Base-by-base conservation (phyloP, 2,329 filamentous ascomycete species). In the Diaporthe citriasiana region DNA sequence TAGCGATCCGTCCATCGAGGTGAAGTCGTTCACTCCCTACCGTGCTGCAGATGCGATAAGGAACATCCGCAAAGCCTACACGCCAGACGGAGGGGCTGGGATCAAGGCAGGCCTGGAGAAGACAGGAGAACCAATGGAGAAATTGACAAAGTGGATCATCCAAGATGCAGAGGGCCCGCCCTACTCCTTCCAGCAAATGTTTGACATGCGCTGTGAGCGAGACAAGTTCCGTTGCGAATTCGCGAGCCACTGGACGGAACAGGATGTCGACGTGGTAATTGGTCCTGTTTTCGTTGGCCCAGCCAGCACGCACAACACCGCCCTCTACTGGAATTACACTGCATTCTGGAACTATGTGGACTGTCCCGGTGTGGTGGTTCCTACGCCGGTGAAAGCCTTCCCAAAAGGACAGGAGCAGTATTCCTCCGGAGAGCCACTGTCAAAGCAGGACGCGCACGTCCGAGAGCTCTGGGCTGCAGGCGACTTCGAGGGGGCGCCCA, bases 51-150 rank as follows among this genome's bases (percentile, higher is more conserved):
- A 84, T 25, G 81, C 80, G 0, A 81, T 78, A 75, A 45, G 53
- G 0, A 80, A 77, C 77, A 83, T 86, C 76, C 76, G 81, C 63
- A 76, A 75, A 4, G 82, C 86, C 17, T 88, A 88, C 80, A 88
- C 84, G 78, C 87, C 87, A 0, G 86, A 87, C 35, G 84, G 84
- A 19, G 85, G 81, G 3, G 76, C 74, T 53, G 71, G 75, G 42
- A 76, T 82, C 66, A 80, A 80, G 69, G 78, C 78, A 2, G 77
- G 80, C 25, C 79, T 88, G 40, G 75, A 76, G 0, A 76, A 79
- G 13, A 80, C 83, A 0, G 84, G 83, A 12, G 87, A 89, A 76
- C 87, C 87, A 0, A 76, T 83, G n/a, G 82, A 84, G 15, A 79
- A 83, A 0, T 79, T 89, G 2, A 88, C 83, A 10, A 77, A 86